Conservation (phyloP, 2,329 filamentous ascomycete genomes). For the Lasiodiplodia hormozganensis region DNA sequence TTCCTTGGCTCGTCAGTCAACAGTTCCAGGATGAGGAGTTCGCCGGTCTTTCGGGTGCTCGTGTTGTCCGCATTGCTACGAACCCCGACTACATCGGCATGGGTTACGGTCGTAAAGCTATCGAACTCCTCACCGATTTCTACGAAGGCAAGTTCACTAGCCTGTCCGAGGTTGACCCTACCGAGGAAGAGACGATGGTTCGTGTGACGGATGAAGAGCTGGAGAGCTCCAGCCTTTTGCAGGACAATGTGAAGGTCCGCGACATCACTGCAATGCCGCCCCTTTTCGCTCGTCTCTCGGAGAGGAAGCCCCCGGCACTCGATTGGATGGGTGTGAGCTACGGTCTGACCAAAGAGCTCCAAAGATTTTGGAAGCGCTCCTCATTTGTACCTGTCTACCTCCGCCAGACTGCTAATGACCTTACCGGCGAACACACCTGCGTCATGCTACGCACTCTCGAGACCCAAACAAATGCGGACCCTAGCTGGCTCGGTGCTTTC, state of each 20-base stretch:
- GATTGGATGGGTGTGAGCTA: slow-evolving; percentile 98
- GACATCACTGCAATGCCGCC: slow-evolving; percentile 93
- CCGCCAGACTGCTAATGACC: slow-evolving; percentile 91
- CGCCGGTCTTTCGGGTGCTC: slow-evolving; percentile 87
- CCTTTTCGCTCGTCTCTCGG: slow-evolving; percentile 85
- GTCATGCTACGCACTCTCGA: slow-evolving; percentile 90
- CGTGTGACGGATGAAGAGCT: slow-evolving; percentile 85
- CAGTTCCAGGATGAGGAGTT: slow-evolving; percentile 99
- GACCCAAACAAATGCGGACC: slow-evolving; percentile 52
- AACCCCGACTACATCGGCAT: slow-evolving; percentile 91
- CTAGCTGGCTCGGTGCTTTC: slow-evolving; percentile 88
- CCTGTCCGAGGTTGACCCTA: slow-evolving; percentile 73
- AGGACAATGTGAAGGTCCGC: slow-evolving; percentile 86
- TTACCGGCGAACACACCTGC: slow-evolving; percentile 96
- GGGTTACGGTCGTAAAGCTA: slow-evolving; percentile 90
- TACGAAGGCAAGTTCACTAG: slow-evolving; percentile 92
- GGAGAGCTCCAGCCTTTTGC: slow-evolving; percentile 74
- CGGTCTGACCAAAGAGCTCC: slow-evolving; percentile 83
- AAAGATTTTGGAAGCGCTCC: slow-evolving; percentile 96
- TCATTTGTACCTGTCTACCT: slow-evolving; percentile 90
- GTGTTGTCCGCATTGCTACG: slow-evolving; percentile 92
- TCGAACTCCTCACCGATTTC: slow-evolving; percentile 88
- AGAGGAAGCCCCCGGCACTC: slow-evolving; percentile 78
- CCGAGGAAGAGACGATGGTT: slow-evolving; percentile 67
- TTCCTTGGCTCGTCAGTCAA: slow-evolving; percentile 96